A percentile compares a stretch with the other conserved stretches of the same genome.
phyloP scores from a whole-genome alignment of 768 basidiomycete genomes.

The Coprinopsis strossmayeri region DNA sequence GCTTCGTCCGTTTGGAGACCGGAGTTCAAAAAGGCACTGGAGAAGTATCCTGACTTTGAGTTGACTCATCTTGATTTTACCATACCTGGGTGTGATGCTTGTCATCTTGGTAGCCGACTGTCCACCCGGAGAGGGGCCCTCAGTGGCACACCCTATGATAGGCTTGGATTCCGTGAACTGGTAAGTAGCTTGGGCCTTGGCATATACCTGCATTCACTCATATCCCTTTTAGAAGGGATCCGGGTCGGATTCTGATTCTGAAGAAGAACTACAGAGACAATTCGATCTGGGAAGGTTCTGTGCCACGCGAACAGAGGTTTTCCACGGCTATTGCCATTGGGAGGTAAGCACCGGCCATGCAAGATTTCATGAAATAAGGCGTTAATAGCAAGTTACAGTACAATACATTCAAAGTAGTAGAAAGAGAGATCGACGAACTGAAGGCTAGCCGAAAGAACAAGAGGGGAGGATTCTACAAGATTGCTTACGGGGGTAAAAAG shows the following conservation, averaged over 20 bases:
- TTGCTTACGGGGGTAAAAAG: constrained; percentile 47
- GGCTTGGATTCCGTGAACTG: constrained; percentile 49
- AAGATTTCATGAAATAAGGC: too few species aligned
- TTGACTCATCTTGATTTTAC: constrained; percentile 47
- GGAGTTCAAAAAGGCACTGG: constrained; percentile 57
- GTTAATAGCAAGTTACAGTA: constrained; percentile 36
- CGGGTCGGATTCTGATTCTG: constrained; percentile 12
- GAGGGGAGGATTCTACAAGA: constrained; percentile 45
- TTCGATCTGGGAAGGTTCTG: constrained; percentile 79
- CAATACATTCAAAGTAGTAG: constrained; percentile 53
- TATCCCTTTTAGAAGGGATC: too few species aligned
- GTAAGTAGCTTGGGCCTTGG: constrained; percentile 1
- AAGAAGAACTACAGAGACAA: constrained; percentile 24
- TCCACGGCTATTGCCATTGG: constrained; percentile 76
- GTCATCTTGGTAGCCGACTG: constrained; percentile 63
- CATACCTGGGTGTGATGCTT: constrained; percentile 73
- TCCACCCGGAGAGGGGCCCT: constrained; percentile 60
- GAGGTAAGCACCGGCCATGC: constrained; percentile 61
- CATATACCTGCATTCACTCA: too few species aligned
- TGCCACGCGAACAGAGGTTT: constrained; percentile 58
- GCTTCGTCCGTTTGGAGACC: constrained; percentile 81
- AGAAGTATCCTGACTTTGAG: constrained; percentile 60
- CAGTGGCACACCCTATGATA: constrained; percentile 64
- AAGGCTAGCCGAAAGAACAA: constrained; percentile 20
- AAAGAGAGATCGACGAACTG: constrained; percentile 51